These are phyloP conservation scores for Naematelia encephala DNA, from an alignment of 768 basidiomycete species.

Conservation along the genomic window DNA sequence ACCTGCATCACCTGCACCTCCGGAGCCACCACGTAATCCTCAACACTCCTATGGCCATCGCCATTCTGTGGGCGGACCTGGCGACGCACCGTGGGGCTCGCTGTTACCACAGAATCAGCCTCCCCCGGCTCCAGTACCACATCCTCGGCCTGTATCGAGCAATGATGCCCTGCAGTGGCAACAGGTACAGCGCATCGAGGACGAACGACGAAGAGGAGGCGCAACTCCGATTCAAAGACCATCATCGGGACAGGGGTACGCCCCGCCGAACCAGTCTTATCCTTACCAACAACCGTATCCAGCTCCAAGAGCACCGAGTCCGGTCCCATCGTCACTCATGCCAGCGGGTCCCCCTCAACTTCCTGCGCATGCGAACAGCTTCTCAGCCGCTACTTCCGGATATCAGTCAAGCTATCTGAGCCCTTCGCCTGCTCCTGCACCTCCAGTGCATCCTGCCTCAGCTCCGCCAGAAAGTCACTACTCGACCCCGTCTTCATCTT, in stretches of 20 bases:
- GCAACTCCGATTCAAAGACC: slow-evolving; percentile 6
- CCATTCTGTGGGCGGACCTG: slow-evolving; percentile 32
- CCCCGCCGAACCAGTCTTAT: not conserved
- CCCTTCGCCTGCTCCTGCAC: slow-evolving; percentile 21
- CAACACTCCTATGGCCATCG: slow-evolving; percentile 26
- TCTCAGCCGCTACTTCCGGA: slow-evolving; percentile 17
- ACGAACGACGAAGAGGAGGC: not conserved
- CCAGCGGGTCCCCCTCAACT: slow-evolving; percentile 17
- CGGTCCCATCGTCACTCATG: slow-evolving; percentile 22
- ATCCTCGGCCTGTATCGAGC: slow-evolving; percentile 25
- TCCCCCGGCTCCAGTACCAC: slow-evolving; percentile 19
- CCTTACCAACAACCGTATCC: slow-evolving; percentile 16
- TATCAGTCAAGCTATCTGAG: slow-evolving; percentile 5
- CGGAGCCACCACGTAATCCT: slow-evolving; percentile 3
- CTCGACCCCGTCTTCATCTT: slow-evolving; percentile 30
- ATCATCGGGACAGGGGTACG: not conserved
- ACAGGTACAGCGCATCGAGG: not conserved
- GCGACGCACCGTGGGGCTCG: slow-evolving; percentile 32
- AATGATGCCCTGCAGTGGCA: slow-evolving; percentile 11
- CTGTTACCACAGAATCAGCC: slow-evolving; percentile 29
- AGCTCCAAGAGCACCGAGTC: not conserved
- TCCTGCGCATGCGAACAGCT: slow-evolving; percentile 26
- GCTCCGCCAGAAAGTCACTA: slow-evolving; percentile 34
- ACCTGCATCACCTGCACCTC: slow-evolving; percentile 18
- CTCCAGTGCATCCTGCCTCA: slow-evolving; percentile 28